Evolutionary conservation across 352 stramenopile species (phyloP).

Genomic region (Phytopythium montanum): DNA sequence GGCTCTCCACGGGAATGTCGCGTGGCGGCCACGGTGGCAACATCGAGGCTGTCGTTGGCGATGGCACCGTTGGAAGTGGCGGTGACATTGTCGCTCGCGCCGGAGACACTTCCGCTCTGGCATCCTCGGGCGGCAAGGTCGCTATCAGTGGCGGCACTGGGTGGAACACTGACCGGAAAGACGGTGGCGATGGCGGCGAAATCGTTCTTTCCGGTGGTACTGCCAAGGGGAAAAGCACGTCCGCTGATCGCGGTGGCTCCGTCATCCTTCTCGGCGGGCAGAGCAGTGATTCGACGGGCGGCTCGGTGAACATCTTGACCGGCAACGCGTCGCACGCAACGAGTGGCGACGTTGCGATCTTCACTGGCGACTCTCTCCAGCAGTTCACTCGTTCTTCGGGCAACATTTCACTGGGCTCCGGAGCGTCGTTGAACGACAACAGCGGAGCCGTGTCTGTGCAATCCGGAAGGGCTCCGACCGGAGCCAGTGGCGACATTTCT

Average conservation of each 20-base stretch:
- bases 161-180: slow-evolving; percentile 37
- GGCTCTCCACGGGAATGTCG: slow-evolving; percentile 64
- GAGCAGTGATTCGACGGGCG: slow-evolving; percentile 46
- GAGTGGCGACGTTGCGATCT: slow-evolving; percentile 59
- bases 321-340: slow-evolving; percentile 55
- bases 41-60: slow-evolving; percentile 62
- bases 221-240: slow-evolving; percentile 37
- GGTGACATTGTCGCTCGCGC: slow-evolving; percentile 68
- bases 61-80: slow-evolving; percentile 40
- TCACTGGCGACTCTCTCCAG: slow-evolving; percentile 44
- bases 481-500: slow-evolving; percentile 54
- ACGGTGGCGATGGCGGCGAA: slow-evolving; percentile 66
- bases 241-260: slow-evolving; percentile 46
- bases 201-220: slow-evolving; percentile 60
- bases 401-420: slow-evolving; percentile 39
- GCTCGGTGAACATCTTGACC: slow-evolving; percentile 40
- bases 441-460: slow-evolving; percentile 36
- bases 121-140: slow-evolving; percentile 46
- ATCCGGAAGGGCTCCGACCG: slow-evolving; percentile 35
- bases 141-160: slow-evolving; percentile 38
- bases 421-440: slow-evolving; percentile 35
- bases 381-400: slow-evolving; percentile 34
- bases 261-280: slow-evolving; percentile 44
- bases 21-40: slow-evolving; percentile 53
- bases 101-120: slow-evolving; percentile 44